These are phyloP conservation scores for Hordeum marinum DNA, from an alignment of 176 grass and related monocot species.

Conservation along the genomic window DNA sequence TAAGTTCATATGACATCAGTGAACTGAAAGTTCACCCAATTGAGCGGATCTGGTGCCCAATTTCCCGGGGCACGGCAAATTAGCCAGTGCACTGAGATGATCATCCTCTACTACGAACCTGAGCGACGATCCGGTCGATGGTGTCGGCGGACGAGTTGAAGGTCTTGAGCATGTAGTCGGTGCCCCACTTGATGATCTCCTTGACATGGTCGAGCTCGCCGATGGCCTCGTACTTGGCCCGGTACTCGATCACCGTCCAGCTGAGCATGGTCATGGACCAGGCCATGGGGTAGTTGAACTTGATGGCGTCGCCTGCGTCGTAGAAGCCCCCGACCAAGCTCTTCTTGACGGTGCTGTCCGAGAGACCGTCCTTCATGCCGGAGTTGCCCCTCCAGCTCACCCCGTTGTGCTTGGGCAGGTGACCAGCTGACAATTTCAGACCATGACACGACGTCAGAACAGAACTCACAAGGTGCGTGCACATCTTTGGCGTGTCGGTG, in stretches of 20 bases:
- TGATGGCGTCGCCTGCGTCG: slow-evolving; percentile 88
- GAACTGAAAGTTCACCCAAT: neutral
- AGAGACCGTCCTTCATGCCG: slow-evolving; percentile 80
- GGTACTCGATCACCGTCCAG: slow-evolving; percentile 95
- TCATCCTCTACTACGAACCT: slow-evolving; percentile 35
- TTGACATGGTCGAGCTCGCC: slow-evolving; percentile 81
- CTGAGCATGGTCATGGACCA: slow-evolving; percentile 98
- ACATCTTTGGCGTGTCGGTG: slow-evolving; percentile 15
- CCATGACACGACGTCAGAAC: neutral
- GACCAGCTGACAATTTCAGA: slow-evolving; percentile 54
- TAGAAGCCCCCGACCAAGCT: slow-evolving; percentile 86
- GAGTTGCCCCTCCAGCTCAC: slow-evolving; percentile 91
- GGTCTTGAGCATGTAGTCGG: slow-evolving; percentile 86
- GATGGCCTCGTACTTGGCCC: slow-evolving; percentile 69
- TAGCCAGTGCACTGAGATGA: no score
- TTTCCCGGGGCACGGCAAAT: neutral
- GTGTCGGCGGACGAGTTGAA: slow-evolving; percentile 89
- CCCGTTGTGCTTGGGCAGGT: slow-evolving; percentile 73
- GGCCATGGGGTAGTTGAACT: slow-evolving; percentile 96
- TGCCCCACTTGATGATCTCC: slow-evolving; percentile 82
- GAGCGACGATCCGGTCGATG: slow-evolving; percentile 61
- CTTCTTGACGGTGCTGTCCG: slow-evolving; percentile 50
- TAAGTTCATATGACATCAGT: slow-evolving; percentile 17
- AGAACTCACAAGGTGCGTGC: slow-evolving; percentile 20
- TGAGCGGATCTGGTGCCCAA: slow-evolving; percentile 6